Evolutionary conservation across 352 stramenopile genomes (phyloP), one percentile per base, ranked within the genome.

Genomic region (Saprolegnia parasitica): DNA sequence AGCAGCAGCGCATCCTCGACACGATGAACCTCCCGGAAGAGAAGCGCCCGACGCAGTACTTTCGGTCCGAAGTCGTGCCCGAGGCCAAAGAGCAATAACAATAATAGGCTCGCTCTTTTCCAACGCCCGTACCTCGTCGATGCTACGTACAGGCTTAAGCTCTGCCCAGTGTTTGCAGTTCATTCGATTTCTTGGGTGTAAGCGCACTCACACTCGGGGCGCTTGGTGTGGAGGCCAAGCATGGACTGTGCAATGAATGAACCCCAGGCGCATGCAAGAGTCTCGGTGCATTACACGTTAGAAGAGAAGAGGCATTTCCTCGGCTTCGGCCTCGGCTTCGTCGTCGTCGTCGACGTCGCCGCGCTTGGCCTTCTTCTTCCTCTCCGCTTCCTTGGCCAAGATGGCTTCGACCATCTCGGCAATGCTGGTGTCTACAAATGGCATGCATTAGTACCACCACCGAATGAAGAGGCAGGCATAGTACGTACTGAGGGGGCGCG

Each of bases 401-500:
- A 52, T 66, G 13, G 16, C 5, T 13, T 6, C 4, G 18, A 32
- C 58, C 58, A 66, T 21, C 46, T 50, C 58, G n/a, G 20, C 24
- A 32, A 66, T 66, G 24, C 52, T 65, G 3, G 35, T 26, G 10
- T 63, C 13, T 46, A 16, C 23, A 26, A n/a, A 39, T 4, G 16
- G n/a, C 35, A 35, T 35, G 5, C 29, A 16, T 9, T 21, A 58
- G 63, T 4, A 67, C 2, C 11, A 13, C 4, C 63, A 6, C 13
- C 9, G 16, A 65, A 11, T 24, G 60, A 32, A 11, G 60, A 54
- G 24, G 29, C 32, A 9, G 13, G 1, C 52, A 55, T 45, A 52
- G 37, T 0, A 26, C 67, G 5, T 76, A 83, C 75, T 74, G 3
- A 95, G 73, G 20, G 86, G 86, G 0, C 84, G 82, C 47, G 81